phyloP scores from a whole-genome alignment of 108 stramenopile species.

The Nannochloropsis gaditana region DNA sequence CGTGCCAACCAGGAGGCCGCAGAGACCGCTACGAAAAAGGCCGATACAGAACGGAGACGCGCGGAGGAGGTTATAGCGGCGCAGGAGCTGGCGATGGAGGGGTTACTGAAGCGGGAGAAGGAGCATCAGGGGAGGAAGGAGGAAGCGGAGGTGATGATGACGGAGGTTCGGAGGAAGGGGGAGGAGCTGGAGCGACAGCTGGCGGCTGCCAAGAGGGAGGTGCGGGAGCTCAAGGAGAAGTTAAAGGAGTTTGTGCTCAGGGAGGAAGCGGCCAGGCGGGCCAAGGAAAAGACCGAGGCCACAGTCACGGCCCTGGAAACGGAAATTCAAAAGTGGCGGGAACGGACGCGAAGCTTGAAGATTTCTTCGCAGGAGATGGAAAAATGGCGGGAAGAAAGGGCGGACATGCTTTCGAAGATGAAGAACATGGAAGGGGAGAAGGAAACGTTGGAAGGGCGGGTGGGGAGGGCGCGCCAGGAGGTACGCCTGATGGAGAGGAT shows the following conservation, averaged over 20 bases:
- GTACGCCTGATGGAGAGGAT: not conserved
- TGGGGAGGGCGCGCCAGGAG: not conserved
- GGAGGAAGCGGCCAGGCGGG: not conserved
- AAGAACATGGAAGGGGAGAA: not conserved
- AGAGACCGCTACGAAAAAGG: not conserved
- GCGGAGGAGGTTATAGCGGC: not conserved
- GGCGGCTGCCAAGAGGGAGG: not conserved
- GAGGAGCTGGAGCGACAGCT: not conserved
- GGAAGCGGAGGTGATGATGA: not conserved
- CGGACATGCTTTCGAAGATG: not conserved
- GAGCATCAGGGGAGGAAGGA: not conserved
- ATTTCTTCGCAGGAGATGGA: too few relatives aligned
- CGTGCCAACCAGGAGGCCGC: not conserved
- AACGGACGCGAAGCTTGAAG: not conserved
- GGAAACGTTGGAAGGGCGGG: not conserved
- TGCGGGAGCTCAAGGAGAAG: not conserved
- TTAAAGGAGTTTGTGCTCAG: not conserved
- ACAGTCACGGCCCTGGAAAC: not conserved
- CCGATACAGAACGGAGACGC: not conserved
- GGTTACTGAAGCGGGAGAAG: not conserved
- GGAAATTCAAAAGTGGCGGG: not conserved
- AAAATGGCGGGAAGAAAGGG: too few relatives aligned
- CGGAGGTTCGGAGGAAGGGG: not conserved
- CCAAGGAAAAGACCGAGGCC: not conserved
- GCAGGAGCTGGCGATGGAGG: not conserved